Evolutionary conservation across 2,329 filamentous ascomycete species (phyloP).

Genomic region (Claviceps paspali): DNA sequence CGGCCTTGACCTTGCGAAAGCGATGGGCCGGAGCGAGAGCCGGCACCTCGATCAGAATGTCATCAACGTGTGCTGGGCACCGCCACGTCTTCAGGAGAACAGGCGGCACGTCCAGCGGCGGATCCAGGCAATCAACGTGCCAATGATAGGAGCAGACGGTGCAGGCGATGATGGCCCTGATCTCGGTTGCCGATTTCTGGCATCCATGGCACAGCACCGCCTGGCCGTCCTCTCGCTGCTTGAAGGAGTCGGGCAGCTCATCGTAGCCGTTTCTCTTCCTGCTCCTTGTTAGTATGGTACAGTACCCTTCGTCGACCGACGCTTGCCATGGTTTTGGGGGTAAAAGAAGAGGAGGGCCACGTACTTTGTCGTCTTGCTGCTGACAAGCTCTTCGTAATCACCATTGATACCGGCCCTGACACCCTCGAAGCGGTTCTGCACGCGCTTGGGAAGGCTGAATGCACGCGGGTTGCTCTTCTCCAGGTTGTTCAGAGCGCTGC

Average conservation of each 20-base stretch:
- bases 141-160: conserved; percentile 69
- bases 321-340: too few species aligned
- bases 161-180: conserved; percentile 68
- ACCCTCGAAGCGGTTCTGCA: conserved; percentile 66
- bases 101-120: conserved; percentile 67
- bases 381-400: conserved; percentile 57
- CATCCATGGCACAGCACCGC: conserved; percentile 67
- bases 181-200: conserved; percentile 43
- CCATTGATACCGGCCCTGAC: conserved; percentile 64
- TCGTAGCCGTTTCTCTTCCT: conserved; percentile 42
- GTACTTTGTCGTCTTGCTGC: conserved; percentile 50
- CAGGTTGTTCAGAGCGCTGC: conserved; percentile 45
- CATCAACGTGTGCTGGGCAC: conserved; percentile 76
- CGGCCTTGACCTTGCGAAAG: conserved; percentile 44
- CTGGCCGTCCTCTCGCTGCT: conserved; percentile 59
- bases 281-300: too few species aligned
- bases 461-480: conserved; percentile 56
- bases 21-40: conserved; percentile 44
- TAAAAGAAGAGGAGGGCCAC: conserved; percentile 12
- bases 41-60: conserved; percentile 49
- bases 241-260: conserved; percentile 51
- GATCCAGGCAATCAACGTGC: conserved; percentile 86
- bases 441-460: conserved; percentile 53
- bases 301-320: too few species aligned
- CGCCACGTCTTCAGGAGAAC: conserved; percentile 66